Conservation (phyloP, 2,329 filamentous ascomycete species). For the Nigrospora osmanthi region DNA sequence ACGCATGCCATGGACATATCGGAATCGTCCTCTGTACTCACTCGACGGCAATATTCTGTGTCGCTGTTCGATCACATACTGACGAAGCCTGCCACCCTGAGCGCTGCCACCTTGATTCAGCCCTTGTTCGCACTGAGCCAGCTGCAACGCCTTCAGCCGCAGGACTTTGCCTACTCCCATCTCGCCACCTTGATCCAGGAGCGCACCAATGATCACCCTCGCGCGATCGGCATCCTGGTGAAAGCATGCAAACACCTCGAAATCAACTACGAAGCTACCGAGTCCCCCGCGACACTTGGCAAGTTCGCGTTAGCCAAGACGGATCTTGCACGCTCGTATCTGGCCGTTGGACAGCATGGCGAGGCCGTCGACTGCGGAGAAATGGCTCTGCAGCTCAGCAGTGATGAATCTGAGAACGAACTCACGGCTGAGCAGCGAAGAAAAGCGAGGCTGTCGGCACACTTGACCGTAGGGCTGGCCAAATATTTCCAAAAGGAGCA, state of each 20-base stretch:
- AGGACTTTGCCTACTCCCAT: conserved; percentile 67
- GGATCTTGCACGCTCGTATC: conserved; percentile 76
- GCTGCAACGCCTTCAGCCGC: conserved; percentile 61
- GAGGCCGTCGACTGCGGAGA: conserved; percentile 74
- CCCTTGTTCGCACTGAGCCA: conserved; percentile 86
- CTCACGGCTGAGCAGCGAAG: conserved; percentile 56
- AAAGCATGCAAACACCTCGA: conserved; percentile 65
- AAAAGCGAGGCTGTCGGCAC: conserved; percentile 72
- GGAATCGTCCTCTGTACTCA: conserved; percentile 64
- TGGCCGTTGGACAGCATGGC: conserved; percentile 59
- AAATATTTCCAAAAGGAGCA: conserved; percentile 63
- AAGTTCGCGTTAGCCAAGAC: conserved; percentile 77
- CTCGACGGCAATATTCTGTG: conserved; percentile 71
- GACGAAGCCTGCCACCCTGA: conserved; percentile 40
- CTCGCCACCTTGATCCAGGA: conserved; percentile 76
- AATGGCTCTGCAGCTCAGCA: conserved; percentile 69
- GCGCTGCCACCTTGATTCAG: conserved; percentile 62
- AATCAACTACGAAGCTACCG: conserved; percentile 74
- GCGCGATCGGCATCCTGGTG: conserved; percentile 57
- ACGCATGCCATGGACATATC: conserved; percentile 93
- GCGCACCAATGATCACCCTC: conserved; percentile 60
- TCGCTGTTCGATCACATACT: conserved; percentile 78
- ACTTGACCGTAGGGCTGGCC: conserved; percentile 78
- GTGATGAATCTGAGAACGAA: conserved; percentile 61
- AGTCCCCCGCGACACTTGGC: conserved; percentile 65